These are phyloP conservation scores for Nitzschia sp. DNA, from an alignment of 108 stramenopile genomes.

Conservation along the genomic window DNA sequence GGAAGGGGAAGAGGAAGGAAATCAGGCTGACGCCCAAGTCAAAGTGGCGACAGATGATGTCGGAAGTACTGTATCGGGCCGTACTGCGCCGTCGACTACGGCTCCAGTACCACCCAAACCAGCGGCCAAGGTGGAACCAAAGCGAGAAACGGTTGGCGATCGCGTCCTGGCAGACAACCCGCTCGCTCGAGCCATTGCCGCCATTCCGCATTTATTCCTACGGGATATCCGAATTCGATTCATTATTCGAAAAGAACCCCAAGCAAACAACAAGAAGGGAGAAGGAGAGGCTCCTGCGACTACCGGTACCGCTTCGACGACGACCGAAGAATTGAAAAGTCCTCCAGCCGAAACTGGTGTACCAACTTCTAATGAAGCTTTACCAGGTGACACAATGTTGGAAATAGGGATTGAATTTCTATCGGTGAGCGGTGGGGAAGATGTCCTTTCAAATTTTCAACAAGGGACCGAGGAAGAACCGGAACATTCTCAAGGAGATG, in stretches of 20 bases:
- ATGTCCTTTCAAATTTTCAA: constrained; percentile 62
- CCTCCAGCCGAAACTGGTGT: constrained; percentile 21
- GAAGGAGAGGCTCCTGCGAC: constrained; percentile 11
- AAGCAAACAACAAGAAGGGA: not conserved
- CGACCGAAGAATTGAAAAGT: not conserved
- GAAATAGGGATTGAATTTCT: constrained; percentile 76
- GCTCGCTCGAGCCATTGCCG: constrained; percentile 54
- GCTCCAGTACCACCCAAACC: constrained; percentile 1
- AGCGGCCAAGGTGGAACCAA: constrained; percentile 22
- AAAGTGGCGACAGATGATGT: not conserved
- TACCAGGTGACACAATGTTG: constrained; percentile 48
- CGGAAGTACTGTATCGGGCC: constrained; percentile 4
- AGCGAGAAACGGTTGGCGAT: constrained; percentile 56
- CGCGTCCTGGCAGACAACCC: constrained; percentile 66
- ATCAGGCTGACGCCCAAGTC: constrained; percentile 19
- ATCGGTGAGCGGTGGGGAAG: constrained; percentile 70
- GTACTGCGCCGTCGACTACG: constrained; percentile 10
- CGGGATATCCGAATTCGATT: constrained; percentile 70
- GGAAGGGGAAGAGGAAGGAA: constrained; percentile 4
- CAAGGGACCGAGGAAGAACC: constrained; percentile 22
- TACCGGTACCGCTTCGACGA: not conserved
- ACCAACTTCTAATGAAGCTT: constrained; percentile 23
- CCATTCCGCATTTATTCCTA: constrained; percentile 74
- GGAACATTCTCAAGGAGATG: constrained; percentile 10
- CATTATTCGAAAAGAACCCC: constrained; percentile 39